These are phyloP conservation scores for Blastocystis sp. DNA, from an alignment of 352 stramenopile species.

Conservation along the genomic window DNA sequence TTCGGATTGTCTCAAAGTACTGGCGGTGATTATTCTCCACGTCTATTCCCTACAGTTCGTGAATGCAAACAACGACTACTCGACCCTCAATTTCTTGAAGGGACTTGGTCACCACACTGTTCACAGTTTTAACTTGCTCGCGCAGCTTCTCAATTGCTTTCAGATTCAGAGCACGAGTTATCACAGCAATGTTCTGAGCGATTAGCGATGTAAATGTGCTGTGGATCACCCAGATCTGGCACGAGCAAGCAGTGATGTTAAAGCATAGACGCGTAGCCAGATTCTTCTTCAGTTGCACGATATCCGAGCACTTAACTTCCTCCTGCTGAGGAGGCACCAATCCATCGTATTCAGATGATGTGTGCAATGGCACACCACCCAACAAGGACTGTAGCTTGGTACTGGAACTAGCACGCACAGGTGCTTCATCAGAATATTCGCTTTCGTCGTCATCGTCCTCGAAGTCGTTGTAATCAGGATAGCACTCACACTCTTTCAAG, in stretches of 20 bases:
- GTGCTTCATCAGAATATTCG: neutral
- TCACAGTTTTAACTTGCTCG: neutral
- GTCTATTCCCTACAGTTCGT: neutral
- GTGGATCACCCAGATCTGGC: slow-evolving; percentile 9
- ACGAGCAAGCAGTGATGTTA: slow-evolving; percentile 26
- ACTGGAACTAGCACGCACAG: neutral
- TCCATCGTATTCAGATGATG: neutral
- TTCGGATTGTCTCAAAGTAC: neutral
- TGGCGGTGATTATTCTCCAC: neutral
- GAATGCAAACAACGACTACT: neutral
- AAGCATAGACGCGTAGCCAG: neutral
- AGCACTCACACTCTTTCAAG: neutral
- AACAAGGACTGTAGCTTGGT: too few relatives aligned
- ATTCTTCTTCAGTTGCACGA: slow-evolving; percentile 18
- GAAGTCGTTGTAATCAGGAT: neutral
- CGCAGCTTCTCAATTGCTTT: neutral
- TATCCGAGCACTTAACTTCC: neutral
- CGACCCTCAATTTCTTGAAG: neutral
- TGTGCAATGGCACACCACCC: too few relatives aligned
- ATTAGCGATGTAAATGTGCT: neutral
- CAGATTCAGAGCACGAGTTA: neutral
- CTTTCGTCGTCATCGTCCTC: neutral
- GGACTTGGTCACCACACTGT: neutral
- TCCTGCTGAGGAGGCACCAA: neutral
- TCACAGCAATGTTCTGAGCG: neutral